Evolutionary conservation across 2,329 filamentous ascomycete genomes (phyloP), one percentile per base, ranked within the genome.

Genomic region (Tolypocladium ophioglossoides): DNA sequence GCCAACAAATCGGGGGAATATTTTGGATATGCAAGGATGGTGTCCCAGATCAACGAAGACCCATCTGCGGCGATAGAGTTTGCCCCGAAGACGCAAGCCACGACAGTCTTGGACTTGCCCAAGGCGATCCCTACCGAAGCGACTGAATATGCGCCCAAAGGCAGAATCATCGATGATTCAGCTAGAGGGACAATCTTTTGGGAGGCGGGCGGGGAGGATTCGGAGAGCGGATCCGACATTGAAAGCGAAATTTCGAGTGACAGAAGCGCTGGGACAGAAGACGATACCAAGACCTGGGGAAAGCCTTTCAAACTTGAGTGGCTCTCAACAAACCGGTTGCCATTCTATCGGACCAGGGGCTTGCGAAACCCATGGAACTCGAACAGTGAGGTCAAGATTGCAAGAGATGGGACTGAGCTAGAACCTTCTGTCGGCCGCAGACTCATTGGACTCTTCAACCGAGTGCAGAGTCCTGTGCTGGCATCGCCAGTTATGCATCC

Each of bases 1-100:
- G 92, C 92, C 14, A 97, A 97, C 70, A 96, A 96, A 65, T 96
- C 92, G 0, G 92, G 92, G 14, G 92, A 96, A 69, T 97, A 96
- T 66, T 96, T 94, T 71, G 92, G 92, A 22, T 96, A 95, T 65
- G 92, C 91, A 22, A 84, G 87, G 39, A 97, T 97, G 92, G 75
- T 78, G 11, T 96, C 92, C 24, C 76, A 84, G 4, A 95, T 96
- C 63, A 85, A 87, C 61, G 81, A 91, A 53, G 87, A 95, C 60
- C 83, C 86, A 12, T 78, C 78, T 0, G 81, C 85, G 1, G 82
- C 84, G 0, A 82, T 88, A 50, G 78, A 87, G 64, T 86, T 89
- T 68, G 83, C 83, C 5, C 83, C 84, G 1, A 83, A 83, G 60
- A 75, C 78, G 9, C 84, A 87, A 56, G 70, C 78, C 14, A 69